Percentiles rank a stretch among this genome's conserved stretches.
phyloP scores from a whole-genome alignment of 2,329 filamentous ascomycete genomes.

The Aspergillus ibericus region DNA sequence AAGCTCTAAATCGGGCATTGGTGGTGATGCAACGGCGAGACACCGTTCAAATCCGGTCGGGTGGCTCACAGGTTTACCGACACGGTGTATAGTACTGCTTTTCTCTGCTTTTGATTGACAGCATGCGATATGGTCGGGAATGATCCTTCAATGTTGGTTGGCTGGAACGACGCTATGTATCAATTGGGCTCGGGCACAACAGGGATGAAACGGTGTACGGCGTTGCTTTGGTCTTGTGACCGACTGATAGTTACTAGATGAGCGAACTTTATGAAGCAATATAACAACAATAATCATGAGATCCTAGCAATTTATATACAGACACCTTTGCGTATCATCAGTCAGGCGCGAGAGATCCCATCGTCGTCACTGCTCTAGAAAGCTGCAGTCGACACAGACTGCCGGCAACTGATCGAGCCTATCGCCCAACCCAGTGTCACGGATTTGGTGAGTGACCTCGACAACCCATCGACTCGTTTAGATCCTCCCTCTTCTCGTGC shows the following conservation, averaged over 20 bases:
- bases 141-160: constrained; percentile 7
- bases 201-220: constrained; percentile 20
- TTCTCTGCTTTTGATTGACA: constrained; percentile 7
- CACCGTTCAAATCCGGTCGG: constrained; percentile 58
- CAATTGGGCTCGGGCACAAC: constrained; percentile 19
- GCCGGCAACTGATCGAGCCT: neutral
- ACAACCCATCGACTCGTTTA: neutral
- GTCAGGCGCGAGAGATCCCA: neutral
- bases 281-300: constrained; percentile 1
- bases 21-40: constrained; percentile 85
- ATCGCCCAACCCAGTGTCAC: neutral
- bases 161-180: constrained; percentile 12
- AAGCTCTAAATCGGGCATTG: constrained; percentile 78
- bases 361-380: neutral
- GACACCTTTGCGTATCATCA: neutral
- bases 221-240: constrained; percentile 8
- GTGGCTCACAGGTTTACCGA: constrained; percentile 51
- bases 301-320: neutral
- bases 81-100: constrained; percentile 40
- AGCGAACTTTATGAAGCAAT: constrained; percentile 6
- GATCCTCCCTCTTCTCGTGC: neutral
- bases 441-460: neutral
- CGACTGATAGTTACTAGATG: constrained; percentile 2
- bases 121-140: constrained; percentile 12
- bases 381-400: neutral